These are phyloP conservation scores for Lactuca sativa DNA, from an alignment of 129 eudicot species.

Conservation along the genomic window DNA sequence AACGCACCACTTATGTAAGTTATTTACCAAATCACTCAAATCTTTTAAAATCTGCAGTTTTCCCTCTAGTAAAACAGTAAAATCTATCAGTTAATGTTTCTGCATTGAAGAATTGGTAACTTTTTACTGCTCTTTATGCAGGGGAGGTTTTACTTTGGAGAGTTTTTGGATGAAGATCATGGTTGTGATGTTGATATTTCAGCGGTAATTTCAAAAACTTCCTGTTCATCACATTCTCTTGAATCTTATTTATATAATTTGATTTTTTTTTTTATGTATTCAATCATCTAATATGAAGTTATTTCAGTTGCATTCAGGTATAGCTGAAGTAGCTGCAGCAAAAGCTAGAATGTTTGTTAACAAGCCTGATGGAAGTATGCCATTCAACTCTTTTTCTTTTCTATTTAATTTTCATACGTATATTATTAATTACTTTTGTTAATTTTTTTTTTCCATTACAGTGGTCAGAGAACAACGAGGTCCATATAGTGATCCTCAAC, in stretches of 20 bases:
- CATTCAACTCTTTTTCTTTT: constrained; percentile 5
- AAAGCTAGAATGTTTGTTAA: constrained; percentile 95
- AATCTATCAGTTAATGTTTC: background rate
- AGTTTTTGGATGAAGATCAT: constrained; percentile 57
- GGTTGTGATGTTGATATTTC: constrained; percentile 76
- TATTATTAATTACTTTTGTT: too few relatives aligned
- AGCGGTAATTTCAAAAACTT: constrained; percentile 49
- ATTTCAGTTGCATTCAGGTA: constrained; percentile 86
- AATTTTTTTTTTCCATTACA: constrained; percentile 24
- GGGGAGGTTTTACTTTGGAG: constrained; percentile 96
- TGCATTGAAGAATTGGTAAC: constrained; percentile 17
- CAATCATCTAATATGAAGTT: constrained; percentile 25
- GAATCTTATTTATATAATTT: background rate
- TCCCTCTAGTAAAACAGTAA: background rate
- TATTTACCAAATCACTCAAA: background rate
- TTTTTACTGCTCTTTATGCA: constrained; percentile 34
- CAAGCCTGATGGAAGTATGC: constrained; percentile 95
- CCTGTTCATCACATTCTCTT: constrained; percentile 7
- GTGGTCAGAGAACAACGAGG: constrained; percentile 95
- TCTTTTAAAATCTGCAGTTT: background rate
- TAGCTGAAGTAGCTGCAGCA: constrained; percentile 97
- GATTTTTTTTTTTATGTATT: constrained; percentile 5
- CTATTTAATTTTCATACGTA: background rate
- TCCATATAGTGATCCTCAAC: constrained; percentile 93
- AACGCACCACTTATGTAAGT: constrained; percentile 71